Base-by-base conservation (phyloP, 192 early-diverging fungal species). In the Glomus cerebriforme region DNA sequence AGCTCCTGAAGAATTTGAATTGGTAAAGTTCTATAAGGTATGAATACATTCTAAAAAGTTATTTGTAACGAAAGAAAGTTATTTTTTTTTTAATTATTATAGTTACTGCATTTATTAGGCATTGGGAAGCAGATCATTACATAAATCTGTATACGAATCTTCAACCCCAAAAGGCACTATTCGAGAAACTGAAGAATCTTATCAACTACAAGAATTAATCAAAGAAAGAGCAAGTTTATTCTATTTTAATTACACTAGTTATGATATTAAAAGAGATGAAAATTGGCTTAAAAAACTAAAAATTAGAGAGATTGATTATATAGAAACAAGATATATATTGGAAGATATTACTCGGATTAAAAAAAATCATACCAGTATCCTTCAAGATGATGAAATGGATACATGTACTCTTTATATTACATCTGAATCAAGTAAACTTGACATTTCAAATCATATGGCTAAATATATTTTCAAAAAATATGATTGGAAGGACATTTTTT, bases 151-250 rank as follows among this genome's bases (percentile, higher is more conserved):
- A 10, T 83, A 82, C 22, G 90, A 92, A 79, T 79, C 73, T 3
- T 86, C 78, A 24, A 86, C 75, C 6, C 86, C 88, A n/a, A 70
- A 79, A 19, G 93, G 92, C 7, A 82, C 81, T 19, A 73, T 86
- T 12, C 80, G 73, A 26, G 74, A 72, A 7, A 92, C 91, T 0
- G 70, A 79, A 0, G 71, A 82, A 35, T 85, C 91, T 22, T 74
- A 85, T 54, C 81, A 82, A 37, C 74, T 96, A 39, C 87, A 93
- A 65, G 79, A 86, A 49, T 63, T 91, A 26, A 94, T 97, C 39
- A 82, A 87, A 22, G 88, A 94, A 78, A 90, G 96, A 1, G 91
- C 95, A 13, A 89, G 92, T 1, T 85, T 96, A 7, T 87, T 96
- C 32, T 73, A 94, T 12, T 91, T 93, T 81, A 91, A 93, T 24